Conservation (phyloP, 1,284 basidiomycete genomes). For the Apiotrichum mycotoxinovorans region DNA sequence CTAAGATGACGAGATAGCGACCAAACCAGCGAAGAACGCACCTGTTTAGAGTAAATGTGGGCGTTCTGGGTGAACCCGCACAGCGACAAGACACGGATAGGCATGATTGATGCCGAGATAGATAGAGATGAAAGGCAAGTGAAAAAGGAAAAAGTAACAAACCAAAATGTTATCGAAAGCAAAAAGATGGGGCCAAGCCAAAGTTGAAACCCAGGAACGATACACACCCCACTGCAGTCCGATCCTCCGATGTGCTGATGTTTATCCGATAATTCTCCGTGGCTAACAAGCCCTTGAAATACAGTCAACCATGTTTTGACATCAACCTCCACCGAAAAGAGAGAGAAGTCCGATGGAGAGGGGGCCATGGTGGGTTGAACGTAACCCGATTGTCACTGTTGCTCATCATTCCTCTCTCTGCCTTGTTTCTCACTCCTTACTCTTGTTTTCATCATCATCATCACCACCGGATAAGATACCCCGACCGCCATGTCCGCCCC, state of each 20-base stretch:
- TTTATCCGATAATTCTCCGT: not conserved
- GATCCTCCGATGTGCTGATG: too few relatives aligned
- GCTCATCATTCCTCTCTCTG: not conserved
- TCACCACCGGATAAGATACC: not conserved
- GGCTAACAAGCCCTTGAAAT: not conserved
- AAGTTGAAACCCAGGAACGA: too few relatives aligned
- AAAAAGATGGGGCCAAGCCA: too few relatives aligned
- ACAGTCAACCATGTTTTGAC: not conserved
- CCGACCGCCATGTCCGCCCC: not conserved
- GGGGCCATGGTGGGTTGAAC: too few relatives aligned
- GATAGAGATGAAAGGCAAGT: not conserved
- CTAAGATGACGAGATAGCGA: too few relatives aligned
- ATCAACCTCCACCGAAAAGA: not conserved
- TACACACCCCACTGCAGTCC: too few relatives aligned
- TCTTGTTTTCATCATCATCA: not conserved
- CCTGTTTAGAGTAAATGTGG: slow-evolving; percentile 72
- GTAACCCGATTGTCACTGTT: not conserved
- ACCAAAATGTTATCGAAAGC: too few relatives aligned
- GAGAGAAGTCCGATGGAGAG: too few relatives aligned
- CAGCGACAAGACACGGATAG: slow-evolving; percentile 37
- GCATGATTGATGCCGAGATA: not conserved
- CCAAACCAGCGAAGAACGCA: slow-evolving; percentile 32
- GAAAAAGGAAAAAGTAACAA: not conserved
- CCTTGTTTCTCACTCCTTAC: not conserved
- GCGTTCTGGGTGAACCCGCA: slow-evolving; percentile 77